Evolutionary conservation across 2,329 filamentous ascomycete genomes (phyloP).

Genomic region (Trichoderma hamatum): DNA sequence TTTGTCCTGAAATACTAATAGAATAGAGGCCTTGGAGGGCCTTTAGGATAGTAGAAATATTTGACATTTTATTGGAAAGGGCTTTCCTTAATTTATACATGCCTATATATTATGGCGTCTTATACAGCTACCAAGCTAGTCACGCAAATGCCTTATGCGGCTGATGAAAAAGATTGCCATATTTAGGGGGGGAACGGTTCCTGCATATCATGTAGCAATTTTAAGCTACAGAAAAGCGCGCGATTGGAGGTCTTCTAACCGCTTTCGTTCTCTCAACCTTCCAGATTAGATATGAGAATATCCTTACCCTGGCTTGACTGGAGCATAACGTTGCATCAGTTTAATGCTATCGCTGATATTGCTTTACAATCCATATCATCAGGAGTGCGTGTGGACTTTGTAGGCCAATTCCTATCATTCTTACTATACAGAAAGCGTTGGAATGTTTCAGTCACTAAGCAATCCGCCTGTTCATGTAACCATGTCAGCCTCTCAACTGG

Average conservation of each 20-base stretch:
- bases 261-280: constrained; percentile 11
- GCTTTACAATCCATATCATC: constrained; percentile 1
- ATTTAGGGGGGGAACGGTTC: not conserved
- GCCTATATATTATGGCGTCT: not conserved
- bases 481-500: constrained; percentile 8
- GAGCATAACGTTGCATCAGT: constrained; percentile 23
- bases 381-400: constrained; percentile 1
- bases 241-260: constrained; percentile 1
- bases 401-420: not conserved
- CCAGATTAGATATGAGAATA: not conserved
- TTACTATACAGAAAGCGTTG: not conserved
- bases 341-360: constrained; percentile 4
- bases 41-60: not conserved
- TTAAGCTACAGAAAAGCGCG: not conserved
- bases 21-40: not conserved
- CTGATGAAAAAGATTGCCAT: not conserved
- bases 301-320: not conserved
- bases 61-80: not conserved
- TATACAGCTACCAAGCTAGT: not conserved
- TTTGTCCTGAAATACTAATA: not conserved
- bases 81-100: not conserved
- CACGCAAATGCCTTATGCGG: not conserved
- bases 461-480: constrained; percentile 16
- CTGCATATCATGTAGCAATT: constrained; percentile 7
- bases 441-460: constrained; percentile 1